A percentile compares a stretch with the other conserved stretches of the same genome.
Conservation (phyloP, 495 filamentous ascomycete species). For the Penicillium desertorum region DNA sequence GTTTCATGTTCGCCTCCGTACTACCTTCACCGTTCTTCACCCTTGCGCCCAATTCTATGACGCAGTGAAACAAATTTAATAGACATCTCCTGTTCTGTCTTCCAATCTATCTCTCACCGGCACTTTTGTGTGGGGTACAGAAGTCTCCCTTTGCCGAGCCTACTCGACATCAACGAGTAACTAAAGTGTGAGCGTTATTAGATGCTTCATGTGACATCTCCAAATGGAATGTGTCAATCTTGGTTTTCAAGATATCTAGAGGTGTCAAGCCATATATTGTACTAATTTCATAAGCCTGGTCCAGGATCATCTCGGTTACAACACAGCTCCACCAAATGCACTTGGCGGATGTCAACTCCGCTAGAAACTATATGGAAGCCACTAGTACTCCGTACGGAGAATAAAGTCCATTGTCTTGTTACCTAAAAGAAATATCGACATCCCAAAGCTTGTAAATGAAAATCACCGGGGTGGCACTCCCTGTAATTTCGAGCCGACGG, state of each 20-base stretch:
- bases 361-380: neutral
- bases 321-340: neutral
- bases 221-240: neutral
- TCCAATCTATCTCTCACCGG: neutral
- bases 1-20: neutral
- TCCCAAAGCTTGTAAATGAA: neutral
- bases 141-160: neutral
- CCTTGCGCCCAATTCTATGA: constrained; percentile 18
- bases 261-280: neutral
- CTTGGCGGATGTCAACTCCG: neutral
- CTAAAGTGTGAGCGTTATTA: too few relatives aligned
- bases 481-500: neutral
- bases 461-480: neutral
- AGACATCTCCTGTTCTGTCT: too few relatives aligned
- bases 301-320: neutral
- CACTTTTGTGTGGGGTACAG: neutral
- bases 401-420: neutral
- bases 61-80: neutral
- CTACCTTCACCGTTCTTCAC: neutral
- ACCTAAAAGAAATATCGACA: neutral
- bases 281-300: neutral
- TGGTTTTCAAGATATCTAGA: neutral
- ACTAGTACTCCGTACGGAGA: neutral
- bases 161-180: neutral
- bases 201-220: neutral